Percentiles rank a stretch among this genome's conserved stretches.
phyloP scores from a whole-genome alignment of 2,329 filamentous ascomycete genomes.

The Colletotrichum sp. region DNA sequence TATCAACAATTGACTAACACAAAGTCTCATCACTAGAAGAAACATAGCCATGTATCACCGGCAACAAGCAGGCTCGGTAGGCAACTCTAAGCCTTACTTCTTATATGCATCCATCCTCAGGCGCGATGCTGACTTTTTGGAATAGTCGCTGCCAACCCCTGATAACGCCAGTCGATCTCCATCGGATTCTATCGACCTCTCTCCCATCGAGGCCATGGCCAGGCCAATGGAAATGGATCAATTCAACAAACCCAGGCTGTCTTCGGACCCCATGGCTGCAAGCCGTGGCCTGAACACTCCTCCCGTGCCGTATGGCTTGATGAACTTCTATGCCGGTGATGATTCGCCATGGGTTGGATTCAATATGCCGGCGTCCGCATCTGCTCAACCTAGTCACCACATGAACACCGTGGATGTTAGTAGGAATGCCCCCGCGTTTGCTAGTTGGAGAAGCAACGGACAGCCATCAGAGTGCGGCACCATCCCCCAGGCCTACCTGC shows the following conservation, averaged over 20 bases:
- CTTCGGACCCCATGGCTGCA: background rate
- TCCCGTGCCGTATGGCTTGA: slow-evolving; percentile 27
- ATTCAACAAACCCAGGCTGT: background rate
- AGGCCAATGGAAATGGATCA: slow-evolving; percentile 2
- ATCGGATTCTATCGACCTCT: background rate
- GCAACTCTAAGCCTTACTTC: background rate
- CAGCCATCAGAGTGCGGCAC: slow-evolving; percentile 45
- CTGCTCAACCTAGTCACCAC: slow-evolving; percentile 34
- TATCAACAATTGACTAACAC: background rate
- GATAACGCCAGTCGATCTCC: background rate
- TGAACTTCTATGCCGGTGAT: slow-evolving; percentile 41
- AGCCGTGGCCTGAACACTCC: background rate
- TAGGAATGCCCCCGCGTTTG: slow-evolving; percentile 31
- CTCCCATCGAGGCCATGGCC: background rate
- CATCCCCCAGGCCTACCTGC: slow-evolving; percentile 30
- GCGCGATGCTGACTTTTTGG: background rate
- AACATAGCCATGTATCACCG: background rate
- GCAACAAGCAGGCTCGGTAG: background rate
- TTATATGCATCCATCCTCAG: background rate
- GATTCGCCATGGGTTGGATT: slow-evolving; percentile 51
- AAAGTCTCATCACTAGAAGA: background rate
- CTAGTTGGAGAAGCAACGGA: slow-evolving; percentile 34
- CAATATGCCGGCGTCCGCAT: slow-evolving; percentile 25
- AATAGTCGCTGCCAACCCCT: background rate
- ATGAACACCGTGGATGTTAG: slow-evolving; percentile 29